These are phyloP conservation scores for Liriodendron chinense DNA, from an alignment of 164 flowering plant species.

Conservation along the genomic window DNA sequence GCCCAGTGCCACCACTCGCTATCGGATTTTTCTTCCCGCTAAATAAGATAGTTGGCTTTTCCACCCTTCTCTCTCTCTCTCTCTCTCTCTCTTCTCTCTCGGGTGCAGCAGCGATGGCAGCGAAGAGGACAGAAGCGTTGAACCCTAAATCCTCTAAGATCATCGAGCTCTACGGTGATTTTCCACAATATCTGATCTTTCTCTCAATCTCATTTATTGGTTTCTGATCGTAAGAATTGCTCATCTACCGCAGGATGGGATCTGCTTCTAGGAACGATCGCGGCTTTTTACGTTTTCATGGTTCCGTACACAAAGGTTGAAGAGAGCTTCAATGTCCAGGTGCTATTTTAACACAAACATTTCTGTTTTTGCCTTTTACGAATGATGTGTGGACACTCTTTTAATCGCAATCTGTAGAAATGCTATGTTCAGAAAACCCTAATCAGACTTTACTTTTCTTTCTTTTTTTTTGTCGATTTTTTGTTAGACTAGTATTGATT, in stretches of 20 bases:
- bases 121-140: neutral
- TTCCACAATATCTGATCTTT: neutral
- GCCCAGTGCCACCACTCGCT: too few relatives aligned
- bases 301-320: constrained; percentile 96
- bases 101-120: neutral
- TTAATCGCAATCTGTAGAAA: neutral
- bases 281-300: constrained; percentile 75
- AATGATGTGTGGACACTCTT: neutral
- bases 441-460: neutral
- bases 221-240: neutral
- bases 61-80: neutral
- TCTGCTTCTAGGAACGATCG: constrained; percentile 72
- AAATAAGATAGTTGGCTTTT: too few relatives aligned
- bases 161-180: neutral
- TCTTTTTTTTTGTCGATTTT: neutral
- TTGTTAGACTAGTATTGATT: neutral
- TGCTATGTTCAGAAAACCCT: neutral
- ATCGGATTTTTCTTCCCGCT: neutral
- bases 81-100: neutral
- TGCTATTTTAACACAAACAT: constrained; percentile 6
- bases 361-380: neutral
- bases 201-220: too few relatives aligned
- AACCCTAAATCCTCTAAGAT: neutral
- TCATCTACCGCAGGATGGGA: constrained; percentile 58
- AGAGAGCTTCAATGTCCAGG: constrained; percentile 99